Percentiles rank a stretch among this genome's conserved stretches.
phyloP scores from a whole-genome alignment of 345 rosid genomes.

The Boechera retrofracta region DNA sequence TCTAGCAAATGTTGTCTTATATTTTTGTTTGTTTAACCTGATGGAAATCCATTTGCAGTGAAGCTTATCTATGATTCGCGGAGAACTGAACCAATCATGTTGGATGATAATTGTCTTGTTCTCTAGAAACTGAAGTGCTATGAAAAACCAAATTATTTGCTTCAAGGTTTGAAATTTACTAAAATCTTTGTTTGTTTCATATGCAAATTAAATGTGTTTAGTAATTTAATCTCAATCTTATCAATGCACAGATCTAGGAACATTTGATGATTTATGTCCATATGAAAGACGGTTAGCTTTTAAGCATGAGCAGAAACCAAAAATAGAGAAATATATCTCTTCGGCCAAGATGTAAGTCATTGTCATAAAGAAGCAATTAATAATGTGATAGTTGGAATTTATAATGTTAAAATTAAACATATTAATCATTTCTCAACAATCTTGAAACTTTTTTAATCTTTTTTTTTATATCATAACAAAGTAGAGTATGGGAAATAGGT shows the following conservation, averaged over 20 bases:
- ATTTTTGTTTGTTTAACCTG: neutral
- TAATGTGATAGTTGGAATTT: neutral
- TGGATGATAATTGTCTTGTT: slow-evolving; percentile 52
- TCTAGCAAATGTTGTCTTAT: neutral
- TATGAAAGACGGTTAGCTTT: slow-evolving; percentile 71
- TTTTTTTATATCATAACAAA: neutral
- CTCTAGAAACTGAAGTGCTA: slow-evolving; percentile 69
- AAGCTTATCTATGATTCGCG: slow-evolving; percentile 63
- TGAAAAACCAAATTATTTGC: slow-evolving; percentile 55
- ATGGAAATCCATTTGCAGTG: slow-evolving; percentile 38
- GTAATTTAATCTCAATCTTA: neutral
- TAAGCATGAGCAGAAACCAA: slow-evolving; percentile 58
- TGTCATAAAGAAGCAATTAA: neutral
- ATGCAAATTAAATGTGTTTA: neutral
- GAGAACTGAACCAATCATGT: slow-evolving; percentile 63
- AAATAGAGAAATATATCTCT: slow-evolving; percentile 64
- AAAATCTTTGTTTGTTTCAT: neutral
- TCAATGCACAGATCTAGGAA: slow-evolving; percentile 51
- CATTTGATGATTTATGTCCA: slow-evolving; percentile 37
- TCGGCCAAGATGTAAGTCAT: slow-evolving; percentile 43
- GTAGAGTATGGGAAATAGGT: neutral
- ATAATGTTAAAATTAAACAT: neutral
- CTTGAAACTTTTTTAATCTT: neutral
- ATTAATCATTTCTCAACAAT: neutral
- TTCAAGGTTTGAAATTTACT: slow-evolving; percentile 63